phyloP scores from a whole-genome alignment of 2,329 filamentous ascomycete species.

The Colletotrichum lindemuthianum region DNA sequence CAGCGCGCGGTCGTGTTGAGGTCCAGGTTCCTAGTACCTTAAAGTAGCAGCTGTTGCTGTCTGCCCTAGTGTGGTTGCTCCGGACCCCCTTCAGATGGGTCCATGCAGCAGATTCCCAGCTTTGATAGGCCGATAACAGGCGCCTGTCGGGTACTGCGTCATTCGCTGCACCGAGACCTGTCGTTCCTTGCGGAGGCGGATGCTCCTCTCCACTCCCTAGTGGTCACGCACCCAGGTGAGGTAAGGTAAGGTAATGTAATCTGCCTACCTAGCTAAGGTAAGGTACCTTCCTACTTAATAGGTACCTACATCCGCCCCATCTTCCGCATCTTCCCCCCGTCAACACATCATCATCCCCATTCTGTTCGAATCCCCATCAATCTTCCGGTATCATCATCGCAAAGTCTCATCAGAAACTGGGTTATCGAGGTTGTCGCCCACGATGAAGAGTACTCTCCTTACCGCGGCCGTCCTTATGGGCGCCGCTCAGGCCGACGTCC shows the following conservation, averaged over 20 bases:
- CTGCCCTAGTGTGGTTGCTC: neutral
- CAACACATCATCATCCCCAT: conserved; percentile 33
- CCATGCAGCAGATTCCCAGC: conserved; percentile 3
- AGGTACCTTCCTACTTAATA: conserved; percentile 34
- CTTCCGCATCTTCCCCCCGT: conserved; percentile 30
- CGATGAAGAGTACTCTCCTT: conserved; percentile 88
- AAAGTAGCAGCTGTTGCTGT: too few relatives aligned
- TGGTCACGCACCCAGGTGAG: conserved; percentile 15
- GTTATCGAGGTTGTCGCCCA: conserved; percentile 45
- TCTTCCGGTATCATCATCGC: conserved; percentile 18
- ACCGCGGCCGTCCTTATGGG: conserved; percentile 84
- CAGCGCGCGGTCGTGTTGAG: conserved; percentile 3
- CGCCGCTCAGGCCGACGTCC: conserved; percentile 84
- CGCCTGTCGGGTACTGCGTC: conserved; percentile 22
- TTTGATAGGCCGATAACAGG: neutral
- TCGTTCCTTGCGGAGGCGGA: conserved; percentile 31
- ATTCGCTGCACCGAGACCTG: neutral
- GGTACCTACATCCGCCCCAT: conserved; percentile 28
- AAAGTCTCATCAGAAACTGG: conserved; percentile 24
- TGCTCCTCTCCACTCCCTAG: conserved; percentile 1
- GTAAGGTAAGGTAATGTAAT: neutral
- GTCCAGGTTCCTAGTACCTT: too few relatives aligned
- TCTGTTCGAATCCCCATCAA: conserved; percentile 14
- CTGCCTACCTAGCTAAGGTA: conserved; percentile 24
- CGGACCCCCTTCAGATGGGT: conserved; percentile 8